Evolutionary conservation across 495 filamentous ascomycete species (phyloP).

Genomic region (Usnea hakonensis): DNA sequence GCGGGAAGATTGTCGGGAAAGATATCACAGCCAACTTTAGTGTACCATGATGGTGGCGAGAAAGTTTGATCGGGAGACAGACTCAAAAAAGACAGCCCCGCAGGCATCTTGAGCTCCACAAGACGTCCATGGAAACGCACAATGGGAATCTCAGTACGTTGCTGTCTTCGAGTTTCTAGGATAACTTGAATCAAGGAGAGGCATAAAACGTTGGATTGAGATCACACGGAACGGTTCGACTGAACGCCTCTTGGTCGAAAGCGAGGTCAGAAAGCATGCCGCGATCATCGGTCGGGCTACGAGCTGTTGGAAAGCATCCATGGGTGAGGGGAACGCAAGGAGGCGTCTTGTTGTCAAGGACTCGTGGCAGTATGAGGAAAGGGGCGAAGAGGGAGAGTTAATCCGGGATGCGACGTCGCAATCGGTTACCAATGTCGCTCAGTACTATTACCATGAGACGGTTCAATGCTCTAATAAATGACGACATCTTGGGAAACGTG

Average conservation of each 20-base stretch:
- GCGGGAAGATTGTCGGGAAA: conserved; percentile 3
- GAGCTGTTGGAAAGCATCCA: conserved; percentile 22
- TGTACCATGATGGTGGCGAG: conserved; percentile 9
- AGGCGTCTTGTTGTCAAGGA: conserved; percentile 25
- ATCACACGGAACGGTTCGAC: conserved; percentile 33
- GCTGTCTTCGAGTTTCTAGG: conserved; percentile 1
- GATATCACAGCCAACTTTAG: conserved; percentile 10
- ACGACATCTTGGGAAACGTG: conserved; percentile 29
- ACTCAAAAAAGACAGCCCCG: conserved; percentile 16
- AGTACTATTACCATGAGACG: conserved; percentile 33
- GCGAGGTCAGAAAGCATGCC: conserved; percentile 30
- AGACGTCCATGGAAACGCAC: conserved; percentile 14
- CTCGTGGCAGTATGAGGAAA: conserved; percentile 27
- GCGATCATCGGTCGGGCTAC: conserved; percentile 19
- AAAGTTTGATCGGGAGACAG: conserved; percentile 6
- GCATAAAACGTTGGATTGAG: conserved; percentile 34
- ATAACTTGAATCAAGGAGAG: conserved; percentile 6
- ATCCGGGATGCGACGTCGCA: conserved; percentile 28
- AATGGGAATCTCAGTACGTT: background rate
- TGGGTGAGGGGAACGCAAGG: conserved; percentile 4
- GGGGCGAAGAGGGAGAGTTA: conserved; percentile 27
- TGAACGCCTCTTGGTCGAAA: too few species aligned
- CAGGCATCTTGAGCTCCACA: conserved; percentile 14
- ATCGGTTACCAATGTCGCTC: conserved; percentile 29
- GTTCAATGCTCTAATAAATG: conserved; percentile 24